Evolutionary conservation across 2,329 filamentous ascomycete genomes (phyloP).

Genomic region (Diaporthe nobilis): DNA sequence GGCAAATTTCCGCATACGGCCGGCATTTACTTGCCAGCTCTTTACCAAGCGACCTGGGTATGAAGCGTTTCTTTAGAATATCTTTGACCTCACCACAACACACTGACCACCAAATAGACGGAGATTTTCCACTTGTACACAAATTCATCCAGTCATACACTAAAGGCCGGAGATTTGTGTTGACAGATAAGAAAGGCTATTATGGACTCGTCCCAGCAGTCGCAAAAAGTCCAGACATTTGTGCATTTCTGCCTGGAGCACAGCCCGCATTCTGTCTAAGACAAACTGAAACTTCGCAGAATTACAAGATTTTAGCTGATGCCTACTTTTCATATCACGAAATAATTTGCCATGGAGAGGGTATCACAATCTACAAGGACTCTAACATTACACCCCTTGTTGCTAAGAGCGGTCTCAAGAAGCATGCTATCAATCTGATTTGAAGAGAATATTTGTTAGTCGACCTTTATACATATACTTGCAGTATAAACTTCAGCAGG

Average conservation of each 20-base stretch:
- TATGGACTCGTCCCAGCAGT: neutral
- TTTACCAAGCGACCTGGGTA: neutral
- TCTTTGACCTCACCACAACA: too few species aligned
- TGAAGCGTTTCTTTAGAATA: neutral
- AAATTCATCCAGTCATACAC: fast-evolving
- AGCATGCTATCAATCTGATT: too few species aligned
- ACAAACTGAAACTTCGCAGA: neutral
- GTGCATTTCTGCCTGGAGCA: neutral
- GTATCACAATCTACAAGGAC: too few species aligned
- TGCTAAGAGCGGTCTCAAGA: too few species aligned
- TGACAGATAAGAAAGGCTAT: neutral
- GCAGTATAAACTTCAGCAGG: too few species aligned
- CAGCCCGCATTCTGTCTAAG: fast-evolving
- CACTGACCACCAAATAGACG: neutral
- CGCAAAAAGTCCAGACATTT: neutral
- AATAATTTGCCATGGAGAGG: too few species aligned
- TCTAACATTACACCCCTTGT: too few species aligned
- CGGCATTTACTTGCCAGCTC: neutral
- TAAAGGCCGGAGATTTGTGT: neutral
- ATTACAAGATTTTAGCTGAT: neutral
- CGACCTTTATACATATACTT: too few species aligned
- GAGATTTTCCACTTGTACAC: neutral
- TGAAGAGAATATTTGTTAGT: too few species aligned
- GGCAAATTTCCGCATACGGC: neutral
- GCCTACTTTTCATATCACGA: neutral